Evolutionary conservation across 768 basidiomycete genomes (phyloP), one percentile per base, ranked within the genome.

Genomic region (Pisolithus sp.): DNA sequence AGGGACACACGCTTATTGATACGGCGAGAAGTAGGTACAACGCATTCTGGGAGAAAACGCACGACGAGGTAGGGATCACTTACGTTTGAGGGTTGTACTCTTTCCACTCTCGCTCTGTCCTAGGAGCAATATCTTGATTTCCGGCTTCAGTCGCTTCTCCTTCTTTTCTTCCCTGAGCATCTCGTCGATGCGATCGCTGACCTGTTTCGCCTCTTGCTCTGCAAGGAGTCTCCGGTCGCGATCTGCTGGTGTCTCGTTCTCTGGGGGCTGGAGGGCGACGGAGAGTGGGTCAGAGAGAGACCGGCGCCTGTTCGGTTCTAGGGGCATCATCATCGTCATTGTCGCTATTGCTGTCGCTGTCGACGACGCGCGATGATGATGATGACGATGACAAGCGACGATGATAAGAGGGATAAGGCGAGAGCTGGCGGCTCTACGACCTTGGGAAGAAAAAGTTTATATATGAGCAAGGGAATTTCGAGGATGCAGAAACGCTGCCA

Each of bases 21-120:
- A 23, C 5, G 15, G 43, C 26, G 44, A 18, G 9, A 10, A 15
- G 12, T 12, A 47, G 9, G 37, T 28, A 40, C 39, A 18, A 7
- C 5, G 26, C 7, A 26, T 4, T 4, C 26, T 26, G 1, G 26
- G 26, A 2, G 26, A 26, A 26, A 4, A 38, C 20, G 46, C 23
- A 48, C 38, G 53, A 57, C 43, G 23, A 53, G 10, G 46, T 10
- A 43, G 34, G 37, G 49, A 44, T 51, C 47, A 83, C 88, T 80
- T 75, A 90, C 89, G 89, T 73, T 90, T 90, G 60, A 91, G 75
- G 7, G 88, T 89, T 8, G 89, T 92, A 63, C 86, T 89, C 75
- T 91, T 92, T 38, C 89, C 89, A 61, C 86, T 89, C 76, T 91
- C 89, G 55, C 89, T 90, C 76, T 92, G 89, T 48, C 89, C 89